Base-by-base conservation (phyloP, 208 protist genomes). In the Naegleria lovaniensis region DNA sequence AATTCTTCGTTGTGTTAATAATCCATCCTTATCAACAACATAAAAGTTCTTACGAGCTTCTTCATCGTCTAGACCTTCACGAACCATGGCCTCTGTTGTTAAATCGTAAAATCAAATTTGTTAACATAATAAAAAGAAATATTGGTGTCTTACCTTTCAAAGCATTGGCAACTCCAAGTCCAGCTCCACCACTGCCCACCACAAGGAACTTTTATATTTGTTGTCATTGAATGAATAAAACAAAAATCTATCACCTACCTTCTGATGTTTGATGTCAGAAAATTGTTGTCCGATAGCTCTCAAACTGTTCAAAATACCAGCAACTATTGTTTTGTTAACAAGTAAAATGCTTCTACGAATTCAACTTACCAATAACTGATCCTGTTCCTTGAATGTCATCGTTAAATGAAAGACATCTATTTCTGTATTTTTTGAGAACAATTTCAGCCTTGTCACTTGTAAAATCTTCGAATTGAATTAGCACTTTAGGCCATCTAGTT, bases 381-480 rank as follows among this genome's bases (percentile, higher is more conserved):
- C 93, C 94, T 55, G 95, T 97, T 52, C 97, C 98, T 94, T 99
- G 98, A 88, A 99, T 99, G 94, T 99, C 98, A 91, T 99, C 98
- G 93, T 99, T 99, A 96, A 99, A 99, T 93, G 95, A 98, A 90
- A 95, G 93, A 92, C 96, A 95, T 92, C 95, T 94, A 88, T 97
- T 94, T 86, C 96, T 93, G 93, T 98, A 99, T 89, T 94, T 92
- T 88, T 97, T 95, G 5, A 99, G 94, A 84, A 99, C 94, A 59
- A 95, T 93, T 92, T 98, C 98, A 92, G 96, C 97, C 92, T 98
- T 95, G 91, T 96, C 95, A 93, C 96, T 98, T 90, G 93, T 94
- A 93, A 99, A 98, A 94, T 99, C 98, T 93, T 99, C 98, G 88
- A 98, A 99, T 95, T 99, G 97, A 33, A 98, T 91, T 33, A 40